Base-by-base conservation (phyloP, 2,329 filamentous ascomycete genomes). In the Monosporascus sp. region DNA sequence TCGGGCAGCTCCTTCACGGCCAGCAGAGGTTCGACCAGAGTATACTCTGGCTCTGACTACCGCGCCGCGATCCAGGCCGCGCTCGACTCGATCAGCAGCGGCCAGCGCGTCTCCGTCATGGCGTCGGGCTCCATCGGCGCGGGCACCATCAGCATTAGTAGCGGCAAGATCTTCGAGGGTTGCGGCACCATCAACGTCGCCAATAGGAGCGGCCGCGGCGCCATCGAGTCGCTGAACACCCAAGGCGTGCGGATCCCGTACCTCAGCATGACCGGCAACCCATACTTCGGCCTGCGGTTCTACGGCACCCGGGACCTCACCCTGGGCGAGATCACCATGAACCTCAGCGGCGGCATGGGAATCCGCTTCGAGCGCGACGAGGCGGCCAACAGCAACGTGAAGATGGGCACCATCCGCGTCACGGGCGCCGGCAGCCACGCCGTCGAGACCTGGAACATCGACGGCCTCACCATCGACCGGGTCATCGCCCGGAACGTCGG, bases 401-500 rank as follows among this genome's bases (percentile, higher is more conserved):
- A 67, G 31, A 83, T 83, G 72, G 79, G 73, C 51, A 70, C 66
- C 35, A 76, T 83, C 57, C 73, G 57, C 6, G 77, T 82, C 24
- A 79, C 71, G 0, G 79, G 80, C 3, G 78, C 79, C 7, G 69
- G 76, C 6, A 79, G 76, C 61, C 80, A 84, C 61, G 79, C 78
- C 3, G 78, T 84, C 37, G 80, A 84, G 67, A 80, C 77, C 0
- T 83, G 79, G 78, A 83, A 83, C 64, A 82, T 83, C 43, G 74
- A 82, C 57, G 75, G 77, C 11, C 71, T 84, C 2, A 70, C 64
- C 1, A 78, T 84, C 59, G 72, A 73, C 58, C 66, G 70, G 19
- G 80, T 84, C 43, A 76, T 82, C 37, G 80, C 79, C 1, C 69
- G 70, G 8, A 68, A 83, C 54, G 75, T 80, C 2, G 79, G 78